Base-by-base conservation (phyloP, 805 yeast genomes). In the Cyberlindnera japonica region DNA sequence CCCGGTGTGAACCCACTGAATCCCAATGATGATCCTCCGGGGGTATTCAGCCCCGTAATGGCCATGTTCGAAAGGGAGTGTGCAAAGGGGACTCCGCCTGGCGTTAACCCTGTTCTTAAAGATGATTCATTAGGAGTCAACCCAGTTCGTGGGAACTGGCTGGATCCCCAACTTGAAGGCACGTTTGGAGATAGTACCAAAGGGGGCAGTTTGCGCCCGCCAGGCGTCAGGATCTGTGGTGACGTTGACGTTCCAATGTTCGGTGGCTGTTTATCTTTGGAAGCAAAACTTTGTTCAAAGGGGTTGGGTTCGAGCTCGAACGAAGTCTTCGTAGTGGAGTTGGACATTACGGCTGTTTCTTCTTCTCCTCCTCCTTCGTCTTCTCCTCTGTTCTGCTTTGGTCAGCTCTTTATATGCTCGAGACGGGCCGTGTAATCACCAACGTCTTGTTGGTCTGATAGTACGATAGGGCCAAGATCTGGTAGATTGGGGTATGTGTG, bases 271-370 rank as follows among this genome's bases (percentile, higher is more conserved):
- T 23, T 43, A 18, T 71, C 73, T 45, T 77, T 79, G 3, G 79
- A 65, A n/a, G 93, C 96, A 66, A 91, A 91, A 37, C 95, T 85
- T 61, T 83, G 85, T 62, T 91, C 99, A 59, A 91, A 91, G 5
- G 97, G 97, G 55, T 91, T 91, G 9, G 93, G 96, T 61, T 93
- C 99, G 43, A 89, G 68, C 45, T 83, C 91, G 54, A 87, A 76
- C 29, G 86, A 48, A 4, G 57, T 48, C 31, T 54, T 51, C 11
- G 54, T 38, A 36, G 44, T 35, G 13, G 48, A 13, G 37, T 21
- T 25, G 29, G 37, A 21, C 14, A 41, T n/a, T n/a, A n/a, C n/a
- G n/a, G n/a, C n/a, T n/a, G n/a, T n/a, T n/a, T n/a, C n/a, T n/a
- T n/a, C n/a, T n/a, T n/a, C n/a, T n/a, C n/a, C n/a, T n/a, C n/a